These are phyloP conservation scores for Coriolopsis trogii DNA, from an alignment of 1,284 basidiomycete genomes.

Conservation along the genomic window DNA sequence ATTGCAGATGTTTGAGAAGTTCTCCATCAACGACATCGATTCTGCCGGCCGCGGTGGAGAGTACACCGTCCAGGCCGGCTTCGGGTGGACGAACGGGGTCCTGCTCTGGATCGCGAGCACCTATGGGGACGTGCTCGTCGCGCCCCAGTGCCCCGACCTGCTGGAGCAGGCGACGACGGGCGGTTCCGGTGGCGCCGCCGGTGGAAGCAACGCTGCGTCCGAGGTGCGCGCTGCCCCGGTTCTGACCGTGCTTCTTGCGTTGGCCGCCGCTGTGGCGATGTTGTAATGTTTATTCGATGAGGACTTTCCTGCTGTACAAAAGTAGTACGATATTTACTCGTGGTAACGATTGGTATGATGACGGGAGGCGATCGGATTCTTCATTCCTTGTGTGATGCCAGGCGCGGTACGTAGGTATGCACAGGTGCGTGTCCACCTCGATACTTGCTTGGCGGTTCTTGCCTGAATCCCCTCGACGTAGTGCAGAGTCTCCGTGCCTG, in stretches of 20 bases:
- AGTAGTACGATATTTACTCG: too few species aligned
- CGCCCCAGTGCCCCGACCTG: constrained; percentile 68
- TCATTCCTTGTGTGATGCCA: too few species aligned
- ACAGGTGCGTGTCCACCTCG: too few species aligned
- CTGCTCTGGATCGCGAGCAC: constrained; percentile 74
- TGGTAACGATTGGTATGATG: too few species aligned
- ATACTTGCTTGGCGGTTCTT: too few species aligned
- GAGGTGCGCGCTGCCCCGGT: not conserved
- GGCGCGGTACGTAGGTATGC: too few species aligned
- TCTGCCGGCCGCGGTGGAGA: constrained; percentile 86
- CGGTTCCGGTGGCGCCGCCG: not conserved
- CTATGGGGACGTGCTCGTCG: constrained; percentile 67
- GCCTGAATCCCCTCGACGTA: too few species aligned
- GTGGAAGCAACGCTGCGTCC: constrained; percentile 1
- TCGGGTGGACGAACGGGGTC: constrained; percentile 94
- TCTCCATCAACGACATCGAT: constrained; percentile 76
- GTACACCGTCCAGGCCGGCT: constrained; percentile 72
- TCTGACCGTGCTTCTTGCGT: not conserved
- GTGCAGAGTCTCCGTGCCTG: too few species aligned
- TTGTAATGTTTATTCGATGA: not conserved
- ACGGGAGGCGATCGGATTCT: too few species aligned
- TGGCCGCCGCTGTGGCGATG: not conserved
- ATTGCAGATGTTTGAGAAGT: constrained; percentile 88
- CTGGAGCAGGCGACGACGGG: constrained; percentile 7
- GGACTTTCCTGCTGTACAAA: too few species aligned